phyloP scores from a whole-genome alignment of 2,329 filamentous ascomycete species.

The Stachybotrys chlorohalonatus region DNA sequence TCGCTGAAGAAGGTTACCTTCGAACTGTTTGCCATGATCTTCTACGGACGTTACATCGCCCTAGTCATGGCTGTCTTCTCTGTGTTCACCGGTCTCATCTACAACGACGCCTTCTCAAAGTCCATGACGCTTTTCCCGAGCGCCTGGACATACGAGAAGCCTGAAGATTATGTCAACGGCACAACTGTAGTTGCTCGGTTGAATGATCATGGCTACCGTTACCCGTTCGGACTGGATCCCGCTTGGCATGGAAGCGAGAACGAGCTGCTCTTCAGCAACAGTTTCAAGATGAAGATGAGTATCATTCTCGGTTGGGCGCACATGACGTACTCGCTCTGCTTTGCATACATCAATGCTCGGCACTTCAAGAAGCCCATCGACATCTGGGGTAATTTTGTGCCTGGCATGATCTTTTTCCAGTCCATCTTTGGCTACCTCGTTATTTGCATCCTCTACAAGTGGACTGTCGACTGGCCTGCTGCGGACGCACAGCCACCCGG shows the following conservation, averaged over 20 bases:
- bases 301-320: slow-evolving; percentile 95
- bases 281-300: slow-evolving; percentile 99
- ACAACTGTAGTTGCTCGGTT: slow-evolving; percentile 58
- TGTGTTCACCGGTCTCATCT: slow-evolving; percentile 92
- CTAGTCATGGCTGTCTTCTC: slow-evolving; percentile 97
- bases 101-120: slow-evolving; percentile 96
- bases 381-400: slow-evolving; percentile 94
- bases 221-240: slow-evolving; percentile 93
- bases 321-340: slow-evolving; percentile 97
- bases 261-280: slow-evolving; percentile 91
- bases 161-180: slow-evolving; percentile 56
- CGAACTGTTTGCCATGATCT: slow-evolving; percentile 96
- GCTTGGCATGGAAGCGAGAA: slow-evolving; percentile 96
- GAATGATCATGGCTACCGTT: slow-evolving; percentile 64
- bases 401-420: slow-evolving; percentile 99
- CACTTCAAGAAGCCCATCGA: slow-evolving; percentile 95
- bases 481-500: slow-evolving; percentile 65
- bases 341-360: slow-evolving; percentile 84
- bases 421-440: slow-evolving; percentile 96
- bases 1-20: slow-evolving; percentile 85
- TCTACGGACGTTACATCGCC: slow-evolving; percentile 97
- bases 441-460: slow-evolving; percentile 93
- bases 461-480: slow-evolving; percentile 75
- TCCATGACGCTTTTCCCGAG: slow-evolving; percentile 82
- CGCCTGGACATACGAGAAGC: slow-evolving; percentile 74